A percentile compares a stretch with the other conserved stretches of the same genome.
phyloP scores from a whole-genome alignment of 2,329 filamentous ascomycete species.

The Xylariaceae sp. region DNA sequence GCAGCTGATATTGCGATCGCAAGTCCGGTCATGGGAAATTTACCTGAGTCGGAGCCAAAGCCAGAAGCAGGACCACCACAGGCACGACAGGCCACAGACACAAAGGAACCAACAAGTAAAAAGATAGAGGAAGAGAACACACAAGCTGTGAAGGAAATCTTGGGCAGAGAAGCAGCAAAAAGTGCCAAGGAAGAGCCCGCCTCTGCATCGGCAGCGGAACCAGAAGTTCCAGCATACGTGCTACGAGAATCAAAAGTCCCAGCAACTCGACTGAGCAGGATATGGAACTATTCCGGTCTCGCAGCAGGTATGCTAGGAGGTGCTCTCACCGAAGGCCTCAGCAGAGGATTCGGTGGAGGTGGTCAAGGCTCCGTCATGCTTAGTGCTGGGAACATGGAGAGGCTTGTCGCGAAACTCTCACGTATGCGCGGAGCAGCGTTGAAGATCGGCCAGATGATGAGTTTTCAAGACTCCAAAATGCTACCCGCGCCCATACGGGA shows the following conservation, averaged over 20 bases:
- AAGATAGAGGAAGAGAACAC: conserved; percentile 21
- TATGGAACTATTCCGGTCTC: conserved; percentile 94
- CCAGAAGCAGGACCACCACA: background rate
- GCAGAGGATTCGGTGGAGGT: conserved; percentile 69
- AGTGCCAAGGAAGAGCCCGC: background rate
- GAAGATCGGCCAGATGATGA: conserved; percentile 97
- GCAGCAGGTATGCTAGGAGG: conserved; percentile 95
- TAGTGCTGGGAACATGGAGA: conserved; percentile 85
- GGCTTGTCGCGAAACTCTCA: conserved; percentile 86
- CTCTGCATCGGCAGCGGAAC: conserved; percentile 8
- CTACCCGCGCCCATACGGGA: conserved; percentile 82
- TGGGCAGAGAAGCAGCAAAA: conserved; percentile 24
- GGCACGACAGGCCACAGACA: background rate
- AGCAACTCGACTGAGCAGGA: conserved; percentile 75
- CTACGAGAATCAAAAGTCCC: conserved; percentile 89
- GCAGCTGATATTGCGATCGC: conserved; percentile 14
- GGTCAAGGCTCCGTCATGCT: conserved; percentile 75
- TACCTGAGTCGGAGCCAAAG: background rate
- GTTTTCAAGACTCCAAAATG: conserved; percentile 96
- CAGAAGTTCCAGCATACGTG: conserved; percentile 48
- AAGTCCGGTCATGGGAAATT: background rate
- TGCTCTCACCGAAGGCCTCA: conserved; percentile 79
- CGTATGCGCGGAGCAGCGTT: conserved; percentile 96
- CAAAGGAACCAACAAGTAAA: conserved; percentile 10
- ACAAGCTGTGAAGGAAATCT: conserved; percentile 21